A percentile compares a stretch with the other conserved stretches of the same genome.
Evolutionary conservation across 208 protist species (phyloP).

Genomic region (Leishmania guyanensis): DNA sequence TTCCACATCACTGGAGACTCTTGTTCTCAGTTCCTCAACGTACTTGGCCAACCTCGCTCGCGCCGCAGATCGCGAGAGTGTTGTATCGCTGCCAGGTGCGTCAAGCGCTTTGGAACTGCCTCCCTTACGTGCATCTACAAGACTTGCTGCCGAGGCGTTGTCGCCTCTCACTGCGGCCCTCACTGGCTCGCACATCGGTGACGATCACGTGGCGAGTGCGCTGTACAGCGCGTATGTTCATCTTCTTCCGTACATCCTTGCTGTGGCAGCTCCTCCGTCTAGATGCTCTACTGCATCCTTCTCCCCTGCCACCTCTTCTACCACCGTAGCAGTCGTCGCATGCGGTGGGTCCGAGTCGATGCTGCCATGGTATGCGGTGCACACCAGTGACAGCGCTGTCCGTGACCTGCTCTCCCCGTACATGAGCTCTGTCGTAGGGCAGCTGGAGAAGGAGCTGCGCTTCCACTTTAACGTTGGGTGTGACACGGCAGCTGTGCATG

Average conservation of each 20-base stretch:
- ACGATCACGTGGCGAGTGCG: background rate
- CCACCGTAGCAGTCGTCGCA: background rate
- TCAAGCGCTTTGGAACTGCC: background rate
- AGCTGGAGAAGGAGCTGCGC: slow-evolving; percentile 59
- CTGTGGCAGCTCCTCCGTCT: background rate
- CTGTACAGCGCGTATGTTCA: slow-evolving; percentile 19
- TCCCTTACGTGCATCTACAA: background rate
- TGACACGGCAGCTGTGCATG: slow-evolving; percentile 43
- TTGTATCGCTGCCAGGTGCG: background rate
- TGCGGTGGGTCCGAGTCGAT: background rate
- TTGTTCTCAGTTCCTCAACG: background rate
- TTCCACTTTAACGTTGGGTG: slow-evolving; percentile 66
- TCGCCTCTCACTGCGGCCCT: slow-evolving; percentile 5
- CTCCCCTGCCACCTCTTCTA: background rate
- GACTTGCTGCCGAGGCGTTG: slow-evolving; percentile 1
- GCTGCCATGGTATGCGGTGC: slow-evolving; percentile 4
- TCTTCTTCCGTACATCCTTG: slow-evolving; percentile 14
- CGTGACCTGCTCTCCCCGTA: slow-evolving; percentile 40
- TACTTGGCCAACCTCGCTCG: slow-evolving; percentile 1
- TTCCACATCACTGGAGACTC: background rate
- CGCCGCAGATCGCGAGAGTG: background rate
- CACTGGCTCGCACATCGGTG: background rate
- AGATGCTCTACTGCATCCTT: background rate
- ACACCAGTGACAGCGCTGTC: slow-evolving; percentile 6
- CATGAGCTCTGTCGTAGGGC: slow-evolving; percentile 30